phyloP scores from a whole-genome alignment of 129 eudicot species.

The Pittosporum tobira region DNA sequence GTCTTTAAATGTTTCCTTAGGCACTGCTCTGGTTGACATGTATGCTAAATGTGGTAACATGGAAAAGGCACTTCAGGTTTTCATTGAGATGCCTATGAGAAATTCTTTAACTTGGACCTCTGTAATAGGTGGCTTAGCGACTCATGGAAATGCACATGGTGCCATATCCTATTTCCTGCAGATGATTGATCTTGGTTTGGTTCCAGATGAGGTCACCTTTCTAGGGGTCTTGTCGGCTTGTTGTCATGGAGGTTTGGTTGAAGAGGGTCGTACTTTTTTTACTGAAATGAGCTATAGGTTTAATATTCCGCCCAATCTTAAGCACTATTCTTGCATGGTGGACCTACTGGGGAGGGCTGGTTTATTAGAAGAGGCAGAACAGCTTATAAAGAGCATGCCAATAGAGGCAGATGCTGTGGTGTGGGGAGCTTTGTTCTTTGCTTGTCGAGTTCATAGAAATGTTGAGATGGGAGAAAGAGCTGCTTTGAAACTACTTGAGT shows the following conservation, averaged over 20 bases:
- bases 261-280: conserved; percentile 3
- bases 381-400: conserved; percentile 24
- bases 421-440: conserved; percentile 25
- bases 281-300: background rate
- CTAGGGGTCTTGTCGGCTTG: conserved; percentile 9
- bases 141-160: conserved; percentile 10
- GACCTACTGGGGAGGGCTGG: conserved; percentile 29
- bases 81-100: conserved; percentile 2
- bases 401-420: conserved; percentile 28
- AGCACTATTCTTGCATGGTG: conserved; percentile 26
- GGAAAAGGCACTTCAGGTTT: conserved; percentile 10
- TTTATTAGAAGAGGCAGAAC: conserved; percentile 19
- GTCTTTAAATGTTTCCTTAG: conserved; percentile 6
- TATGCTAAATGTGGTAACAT: conserved; percentile 8
- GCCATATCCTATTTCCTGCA: conserved; percentile 2
- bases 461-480: conserved; percentile 9
- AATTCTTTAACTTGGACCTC: conserved; percentile 13
- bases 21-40: conserved; percentile 12
- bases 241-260: conserved; percentile 16
- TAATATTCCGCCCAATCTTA: conserved; percentile 1
- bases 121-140: conserved; percentile 3
- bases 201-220: conserved; percentile 12
- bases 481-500: conserved; percentile 11
- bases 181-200: conserved; percentile 12
- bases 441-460: conserved; percentile 12